Base-by-base conservation (phyloP, 805 yeast species). In the Starmera pachycereana region DNA sequence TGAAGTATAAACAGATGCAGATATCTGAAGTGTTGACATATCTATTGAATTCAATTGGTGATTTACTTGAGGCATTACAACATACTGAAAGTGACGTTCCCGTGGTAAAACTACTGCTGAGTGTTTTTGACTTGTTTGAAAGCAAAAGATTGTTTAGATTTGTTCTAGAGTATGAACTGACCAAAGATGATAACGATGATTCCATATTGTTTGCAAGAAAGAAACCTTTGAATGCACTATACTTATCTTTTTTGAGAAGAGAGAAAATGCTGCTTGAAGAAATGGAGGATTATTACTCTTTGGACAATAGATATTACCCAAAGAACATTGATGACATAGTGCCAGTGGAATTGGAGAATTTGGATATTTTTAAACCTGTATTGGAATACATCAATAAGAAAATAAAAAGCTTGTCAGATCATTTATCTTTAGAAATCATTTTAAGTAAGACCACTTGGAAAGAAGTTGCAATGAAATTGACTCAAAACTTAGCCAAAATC, bases 81-180 rank as follows among this genome's bases (percentile, higher is more conserved):
- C 81, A 81, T 54, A 76, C 76, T 18, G 86, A 79, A 41, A 82
- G 79, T 0, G 95, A 84, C 51, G 66, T 70, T 11, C 60, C 68
- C 6, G 62, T 81, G 1, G 65, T 79, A 6, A 62, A 67, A 6
- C 53, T 76, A 0, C 54, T 83, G 27, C 63, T 68, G 16, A 70
- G 74, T 16, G 56, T 82, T 2, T 78, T 76, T 44, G 44, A 61
- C 8, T 70, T 68, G 49, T 67, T 81, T 38, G 69, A 66, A 6
- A 63, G 69, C 27, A 54, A 58, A 8, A 65, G 75, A 41, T 56
- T 82, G 25, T 67, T 78, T 7, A 63, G 86, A 32, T 67, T 68
- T 44, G 59, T 77, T 2, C 56, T 80, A 28, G 95, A 85, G 50
- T 75, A 77, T 50, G 74, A 73, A 39, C 45, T 77, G 3, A 63